These are phyloP conservation scores for Hyphodiscus sp. DNA, from an alignment of 2,329 filamentous ascomycete species.

Conservation along the genomic window DNA sequence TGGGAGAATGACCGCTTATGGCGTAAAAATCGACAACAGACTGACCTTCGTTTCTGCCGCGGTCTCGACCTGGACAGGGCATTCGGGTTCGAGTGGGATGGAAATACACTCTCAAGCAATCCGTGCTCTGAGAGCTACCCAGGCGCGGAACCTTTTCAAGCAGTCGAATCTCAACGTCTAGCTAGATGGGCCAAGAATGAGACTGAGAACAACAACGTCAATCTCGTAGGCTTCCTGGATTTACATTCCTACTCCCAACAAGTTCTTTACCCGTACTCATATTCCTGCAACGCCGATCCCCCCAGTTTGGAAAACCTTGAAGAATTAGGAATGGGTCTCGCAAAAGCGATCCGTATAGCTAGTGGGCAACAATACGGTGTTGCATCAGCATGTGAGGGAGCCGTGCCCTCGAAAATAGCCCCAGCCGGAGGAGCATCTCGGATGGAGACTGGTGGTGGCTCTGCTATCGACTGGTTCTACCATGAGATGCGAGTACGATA, in stretches of 20 bases:
- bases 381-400: conserved; percentile 80
- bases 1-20: conserved; percentile 90
- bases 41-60: conserved; percentile 72
- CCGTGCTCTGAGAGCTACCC: conserved; percentile 90
- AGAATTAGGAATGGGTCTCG: conserved; percentile 80
- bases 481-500: conserved; percentile 76
- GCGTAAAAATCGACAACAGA: conserved; percentile 89
- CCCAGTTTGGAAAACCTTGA: conserved; percentile 87
- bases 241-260: conserved; percentile 95
- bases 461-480: conserved; percentile 92
- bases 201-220: conserved; percentile 60
- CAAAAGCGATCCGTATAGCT: conserved; percentile 80
- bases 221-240: conserved; percentile 82
- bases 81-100: conserved; percentile 82
- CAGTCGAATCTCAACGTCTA: conserved; percentile 67
- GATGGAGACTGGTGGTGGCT: conserved; percentile 73
- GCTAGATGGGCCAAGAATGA: conserved; percentile 80
- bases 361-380: conserved; percentile 71
- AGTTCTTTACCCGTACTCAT: conserved; percentile 86
- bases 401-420: conserved; percentile 40
- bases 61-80: conserved; percentile 86
- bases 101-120: conserved; percentile 57
- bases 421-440: conserved; percentile 34
- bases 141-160: conserved; percentile 76
- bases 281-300: conserved; percentile 69